phyloP scores from a whole-genome alignment of 148 eudicot species.

The Rhododendron griersonianum region DNA sequence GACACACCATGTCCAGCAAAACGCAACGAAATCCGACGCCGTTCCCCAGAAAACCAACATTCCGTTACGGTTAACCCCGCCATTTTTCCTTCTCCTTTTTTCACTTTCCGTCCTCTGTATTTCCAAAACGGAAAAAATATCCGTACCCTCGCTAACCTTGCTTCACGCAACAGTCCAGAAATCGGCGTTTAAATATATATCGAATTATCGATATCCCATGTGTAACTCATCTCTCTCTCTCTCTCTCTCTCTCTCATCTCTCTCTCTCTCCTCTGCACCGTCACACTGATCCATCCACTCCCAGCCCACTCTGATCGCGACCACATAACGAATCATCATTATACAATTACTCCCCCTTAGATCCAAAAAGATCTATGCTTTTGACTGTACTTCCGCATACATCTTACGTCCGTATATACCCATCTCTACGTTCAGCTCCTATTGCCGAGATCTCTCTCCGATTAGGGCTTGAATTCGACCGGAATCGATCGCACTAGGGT shows the following conservation, averaged over 20 bases:
- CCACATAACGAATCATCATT: constrained; percentile 5
- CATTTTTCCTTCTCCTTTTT: no score
- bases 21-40: no score
- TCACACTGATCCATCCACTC: constrained; percentile 14
- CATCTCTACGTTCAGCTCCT: neutral
- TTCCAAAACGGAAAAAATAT: neutral
- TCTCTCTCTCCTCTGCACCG: neutral
- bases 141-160: neutral
- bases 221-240: neutral
- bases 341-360: neutral
- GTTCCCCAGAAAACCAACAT: no score
- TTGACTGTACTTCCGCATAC: neutral
- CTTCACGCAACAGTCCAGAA: neutral
- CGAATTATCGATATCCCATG: neutral
- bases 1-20: no score
- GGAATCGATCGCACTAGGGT: neutral
- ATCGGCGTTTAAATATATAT: neutral
- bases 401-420: neutral
- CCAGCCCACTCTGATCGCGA: constrained; percentile 10
- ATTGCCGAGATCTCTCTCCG: neutral
- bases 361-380: constrained; percentile 1
- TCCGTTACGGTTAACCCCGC: neutral
- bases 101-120: neutral
- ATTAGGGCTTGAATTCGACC: neutral
- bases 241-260: neutral